Percentiles rank a stretch among this genome's conserved stretches.
These are phyloP conservation scores for Dunaliella primolecta DNA, from an alignment of 139 green algal species.

Conservation along the genomic window DNA sequence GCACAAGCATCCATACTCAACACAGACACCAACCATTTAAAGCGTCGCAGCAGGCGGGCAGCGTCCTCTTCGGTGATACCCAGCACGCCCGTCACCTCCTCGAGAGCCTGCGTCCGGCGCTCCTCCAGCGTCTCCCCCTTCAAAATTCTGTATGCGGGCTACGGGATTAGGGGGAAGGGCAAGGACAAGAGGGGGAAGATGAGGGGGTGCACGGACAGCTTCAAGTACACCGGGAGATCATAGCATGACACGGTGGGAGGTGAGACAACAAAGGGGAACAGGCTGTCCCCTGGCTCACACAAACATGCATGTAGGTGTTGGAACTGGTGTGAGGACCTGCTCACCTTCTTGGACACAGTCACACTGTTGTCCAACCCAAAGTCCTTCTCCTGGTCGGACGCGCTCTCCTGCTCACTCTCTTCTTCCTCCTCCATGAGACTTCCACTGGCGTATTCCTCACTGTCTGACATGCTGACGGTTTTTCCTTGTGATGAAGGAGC, in stretches of 20 bases:
- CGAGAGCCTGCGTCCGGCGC: slow-evolving; percentile 39
- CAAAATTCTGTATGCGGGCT: slow-evolving; percentile 40
- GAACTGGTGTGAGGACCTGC: too few relatives aligned
- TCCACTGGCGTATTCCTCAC: not conserved
- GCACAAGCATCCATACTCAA: not conserved
- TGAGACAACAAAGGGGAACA: too few relatives aligned
- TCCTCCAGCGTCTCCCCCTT: slow-evolving; percentile 33
- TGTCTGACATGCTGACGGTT: slow-evolving; percentile 12
- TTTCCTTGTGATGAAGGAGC: too few relatives aligned
- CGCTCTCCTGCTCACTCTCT: not conserved
- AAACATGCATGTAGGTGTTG: too few relatives aligned
- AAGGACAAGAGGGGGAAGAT: not conserved
- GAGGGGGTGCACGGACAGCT: not conserved
- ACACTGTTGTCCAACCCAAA: slow-evolving; percentile 4
- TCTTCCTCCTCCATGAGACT: not conserved
- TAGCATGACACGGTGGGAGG: not conserved
- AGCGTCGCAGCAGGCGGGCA: slow-evolving; percentile 64
- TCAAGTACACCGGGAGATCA: too few relatives aligned
- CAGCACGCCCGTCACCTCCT: slow-evolving; percentile 51
- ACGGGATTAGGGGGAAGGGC: not conserved
- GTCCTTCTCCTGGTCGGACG: not conserved
- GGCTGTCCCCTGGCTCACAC: too few relatives aligned
- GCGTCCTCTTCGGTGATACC: slow-evolving; percentile 60
- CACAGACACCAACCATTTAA: slow-evolving; percentile 62
- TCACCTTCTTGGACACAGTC: not conserved